Evolutionary conservation across 2,329 filamentous ascomycete species (phyloP), one percentile per base, ranked within the genome.

Genomic region (Alternaria ventricosa): DNA sequence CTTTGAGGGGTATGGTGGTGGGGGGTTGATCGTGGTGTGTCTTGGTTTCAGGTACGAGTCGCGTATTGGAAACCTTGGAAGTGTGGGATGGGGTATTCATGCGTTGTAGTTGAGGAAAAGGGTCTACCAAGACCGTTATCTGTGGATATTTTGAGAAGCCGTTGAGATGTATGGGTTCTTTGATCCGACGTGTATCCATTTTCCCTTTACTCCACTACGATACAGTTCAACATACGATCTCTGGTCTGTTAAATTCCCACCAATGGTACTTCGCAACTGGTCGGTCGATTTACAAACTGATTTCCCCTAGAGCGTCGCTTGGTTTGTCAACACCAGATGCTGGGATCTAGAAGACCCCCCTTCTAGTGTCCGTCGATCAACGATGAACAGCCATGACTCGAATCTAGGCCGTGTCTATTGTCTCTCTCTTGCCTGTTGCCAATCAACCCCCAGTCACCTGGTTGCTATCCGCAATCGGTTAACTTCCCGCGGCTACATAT

Each of bases 401-500:
- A 43, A 53, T 61, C 60, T 54, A 58, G 60, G 47, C 60, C 60
- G 28, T 51, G 33, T 30, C 18, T 20, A 44, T 53, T n/a, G 20
- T 49, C 20, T 25, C 22, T 47, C 43, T 53, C 30, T 53, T 53
- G 49, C 47, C 41, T 58, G 41, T 18, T 50, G 47, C 57, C 27
- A 59, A 59, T 53, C 55, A 58, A 58, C 41, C 43, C 44, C 30
- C 54, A 54, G 54, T 58, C 59, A 49, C 47, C 23, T 46, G 25
- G 47, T 47, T 47, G 60, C 55, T 53, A 58, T 45, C 60, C 55
- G 33, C 43, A 62, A 62, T 45, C 55, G 46, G 60, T 53, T 54
- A 58, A 62, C 62, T 61, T 67, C 61, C 64, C 64, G 64, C 64
- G 62, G 58, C 53, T 64, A 64, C 64, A 66, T 66, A 57, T 66